phyloP scores from a whole-genome alignment of 495 filamentous ascomycete genomes.

The Penicillium bovifimosum region DNA sequence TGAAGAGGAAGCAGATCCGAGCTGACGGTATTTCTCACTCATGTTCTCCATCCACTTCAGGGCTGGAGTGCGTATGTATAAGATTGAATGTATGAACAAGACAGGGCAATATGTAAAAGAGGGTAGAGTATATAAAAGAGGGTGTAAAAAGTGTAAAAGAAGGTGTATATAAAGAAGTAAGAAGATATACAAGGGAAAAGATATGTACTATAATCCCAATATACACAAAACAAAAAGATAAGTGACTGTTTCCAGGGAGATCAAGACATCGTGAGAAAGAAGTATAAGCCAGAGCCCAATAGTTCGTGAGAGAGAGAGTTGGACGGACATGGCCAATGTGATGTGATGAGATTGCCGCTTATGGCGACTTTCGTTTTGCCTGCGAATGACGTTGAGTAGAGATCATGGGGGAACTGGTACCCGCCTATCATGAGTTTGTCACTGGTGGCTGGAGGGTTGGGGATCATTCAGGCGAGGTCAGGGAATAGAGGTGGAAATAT shows the following conservation, averaged over 20 bases:
- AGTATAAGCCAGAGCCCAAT: no score
- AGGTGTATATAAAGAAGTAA: neutral
- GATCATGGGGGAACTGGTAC: slow-evolving; percentile 8
- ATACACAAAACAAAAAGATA: neutral
- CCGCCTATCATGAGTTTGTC: slow-evolving; percentile 11
- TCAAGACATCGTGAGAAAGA: no score
- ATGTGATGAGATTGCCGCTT: neutral
- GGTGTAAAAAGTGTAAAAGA: neutral
- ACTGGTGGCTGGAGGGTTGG: no score
- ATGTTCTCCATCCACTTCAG: slow-evolving; percentile 10
- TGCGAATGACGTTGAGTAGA: slow-evolving; percentile 7
- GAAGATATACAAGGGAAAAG: neutral
- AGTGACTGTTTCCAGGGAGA: neutral
- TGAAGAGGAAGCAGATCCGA: slow-evolving; percentile 28
- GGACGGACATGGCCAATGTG: neutral
- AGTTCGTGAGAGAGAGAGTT: no score
- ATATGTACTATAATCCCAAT: neutral
- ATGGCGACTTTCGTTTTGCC: neutral
- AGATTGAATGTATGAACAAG: no score
- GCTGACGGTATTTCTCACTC: slow-evolving; percentile 24
- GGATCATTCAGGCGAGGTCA: no score
- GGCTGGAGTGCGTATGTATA: no score
- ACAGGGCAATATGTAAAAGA: no score
- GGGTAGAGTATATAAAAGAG: neutral
- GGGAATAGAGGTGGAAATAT: no score